Evolutionary conservation across 306 rosid genomes (phyloP).

Genomic region (Cyamopsis tetragonoloba): DNA sequence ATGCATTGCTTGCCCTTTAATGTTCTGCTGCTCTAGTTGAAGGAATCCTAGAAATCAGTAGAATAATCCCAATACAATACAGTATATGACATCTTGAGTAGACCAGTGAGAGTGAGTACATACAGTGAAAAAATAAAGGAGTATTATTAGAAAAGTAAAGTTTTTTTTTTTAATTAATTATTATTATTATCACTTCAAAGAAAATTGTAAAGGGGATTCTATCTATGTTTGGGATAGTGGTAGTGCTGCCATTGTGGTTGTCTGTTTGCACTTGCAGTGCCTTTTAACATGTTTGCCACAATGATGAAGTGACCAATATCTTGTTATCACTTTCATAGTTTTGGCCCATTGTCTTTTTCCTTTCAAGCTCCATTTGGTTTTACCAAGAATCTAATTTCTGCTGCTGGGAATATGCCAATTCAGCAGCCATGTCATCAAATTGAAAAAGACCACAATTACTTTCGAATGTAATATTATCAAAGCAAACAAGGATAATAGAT

Average conservation of each 20-base stretch:
- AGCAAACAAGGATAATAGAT: too few relatives aligned
- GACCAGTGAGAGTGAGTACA: neutral
- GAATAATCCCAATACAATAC: neutral
- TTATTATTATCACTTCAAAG: too few relatives aligned
- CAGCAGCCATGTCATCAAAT: conserved; percentile 22
- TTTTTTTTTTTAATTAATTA: too few relatives aligned
- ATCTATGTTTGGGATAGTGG: neutral
- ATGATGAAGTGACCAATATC: conserved; percentile 20
- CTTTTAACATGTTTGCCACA: conserved; percentile 27
- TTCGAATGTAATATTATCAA: too few relatives aligned
- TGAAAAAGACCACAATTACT: conserved; percentile 19
- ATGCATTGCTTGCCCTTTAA: conserved; percentile 25
- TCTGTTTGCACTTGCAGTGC: conserved; percentile 5
- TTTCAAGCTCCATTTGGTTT: neutral
- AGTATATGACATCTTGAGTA: conserved; percentile 22
- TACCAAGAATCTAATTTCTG: conserved; percentile 25
- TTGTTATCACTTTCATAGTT: conserved; percentile 1
- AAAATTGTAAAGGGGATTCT: neutral
- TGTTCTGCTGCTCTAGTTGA: conserved; percentile 1
- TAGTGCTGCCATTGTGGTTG: conserved; percentile 18
- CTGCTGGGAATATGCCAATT: conserved; percentile 33
- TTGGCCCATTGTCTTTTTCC: neutral
- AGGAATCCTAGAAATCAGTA: conserved; percentile 29
- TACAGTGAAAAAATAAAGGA: neutral
- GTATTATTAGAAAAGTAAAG: too few relatives aligned